Base-by-base conservation (phyloP, 1,284 basidiomycete species). In the Tylopilus orsonianus region DNA sequence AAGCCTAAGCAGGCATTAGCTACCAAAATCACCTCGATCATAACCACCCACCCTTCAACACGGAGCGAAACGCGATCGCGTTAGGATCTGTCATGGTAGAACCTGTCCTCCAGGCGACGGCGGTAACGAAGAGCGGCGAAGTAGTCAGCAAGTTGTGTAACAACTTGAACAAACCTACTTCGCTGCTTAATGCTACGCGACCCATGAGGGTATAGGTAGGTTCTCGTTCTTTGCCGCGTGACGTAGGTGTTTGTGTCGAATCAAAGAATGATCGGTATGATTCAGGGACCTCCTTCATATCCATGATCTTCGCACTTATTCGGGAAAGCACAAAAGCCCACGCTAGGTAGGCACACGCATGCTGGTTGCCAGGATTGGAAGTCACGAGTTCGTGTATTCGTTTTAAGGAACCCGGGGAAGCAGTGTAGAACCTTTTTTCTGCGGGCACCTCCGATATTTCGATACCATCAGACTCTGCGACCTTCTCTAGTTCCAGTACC, bases 301-400 rank as follows among this genome's bases (percentile, higher is more conserved):
- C 67, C 22, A 57, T 51, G 0, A 73, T 76, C 30, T 73, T 73
- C 2, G 68, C 60, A 4, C 70, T 66, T 23, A 89, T 61, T n/a
- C 81, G 76, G 1, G 79, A 84, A 4, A 93, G 76, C 1, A 92
- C 79, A 60, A 84, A 87, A 0, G 90, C 75, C 90, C 90, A 93
- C 0, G 81, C 84, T 10, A 93, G 74, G 54, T 87, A 85, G 9
- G 83, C 76, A 56, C 84, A 84, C 0, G 80, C 78, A 56, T 81
- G 82, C 52, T 85, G 80, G 49, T 78, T 78, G 50, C 80, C 75
- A 16, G 74, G 61, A 55, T 83, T 58, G 35, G 71, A 73, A 4
- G 76, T 74, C 40, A 94, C 78, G 14, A 86, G 68, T 35, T 83
- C 74, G 61, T 92, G 87, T 51, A 90, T 77, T 44, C 70, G 69